phyloP scores from a whole-genome alignment of 1,284 basidiomycete genomes.

The Austroboletus niveus region DNA sequence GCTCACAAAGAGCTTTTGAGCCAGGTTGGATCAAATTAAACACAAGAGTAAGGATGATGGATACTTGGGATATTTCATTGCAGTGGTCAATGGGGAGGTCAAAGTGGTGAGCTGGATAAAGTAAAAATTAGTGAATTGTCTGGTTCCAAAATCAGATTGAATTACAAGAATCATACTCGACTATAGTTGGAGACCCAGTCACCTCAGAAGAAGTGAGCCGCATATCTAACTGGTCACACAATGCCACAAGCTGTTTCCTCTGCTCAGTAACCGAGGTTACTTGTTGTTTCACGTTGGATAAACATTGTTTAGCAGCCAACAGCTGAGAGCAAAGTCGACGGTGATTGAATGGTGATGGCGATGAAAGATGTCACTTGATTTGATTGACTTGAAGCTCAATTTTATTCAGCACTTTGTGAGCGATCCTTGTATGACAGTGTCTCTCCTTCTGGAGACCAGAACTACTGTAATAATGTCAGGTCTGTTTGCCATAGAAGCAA shows the following conservation, averaged over 20 bases:
- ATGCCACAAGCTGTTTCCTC: neutral
- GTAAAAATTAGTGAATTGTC: too few relatives aligned
- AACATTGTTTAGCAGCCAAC: neutral
- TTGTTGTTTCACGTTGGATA: neutral
- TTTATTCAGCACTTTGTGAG: too few relatives aligned
- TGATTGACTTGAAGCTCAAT: too few relatives aligned
- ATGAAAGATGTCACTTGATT: too few relatives aligned
- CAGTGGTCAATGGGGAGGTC: neutral
- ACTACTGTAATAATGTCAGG: too few relatives aligned
- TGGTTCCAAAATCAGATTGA: too few relatives aligned
- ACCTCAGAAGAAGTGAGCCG: neutral
- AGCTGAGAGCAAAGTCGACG: neutral
- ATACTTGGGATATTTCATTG: slow-evolving; percentile 19
- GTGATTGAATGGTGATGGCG: too few relatives aligned
- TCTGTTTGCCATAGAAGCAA: too few relatives aligned
- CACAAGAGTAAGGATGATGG: slow-evolving; percentile 11
- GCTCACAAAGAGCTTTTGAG: neutral
- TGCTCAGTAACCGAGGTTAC: neutral
- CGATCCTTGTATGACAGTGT: too few relatives aligned
- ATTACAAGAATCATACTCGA: neutral
- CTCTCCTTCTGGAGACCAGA: too few relatives aligned
- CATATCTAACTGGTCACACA: neutral
- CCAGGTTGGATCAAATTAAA: neutral
- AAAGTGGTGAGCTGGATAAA: neutral
- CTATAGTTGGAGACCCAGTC: neutral